phyloP scores from a whole-genome alignment of 2,329 filamentous ascomycete genomes.

The Xylariaceae sp. region DNA sequence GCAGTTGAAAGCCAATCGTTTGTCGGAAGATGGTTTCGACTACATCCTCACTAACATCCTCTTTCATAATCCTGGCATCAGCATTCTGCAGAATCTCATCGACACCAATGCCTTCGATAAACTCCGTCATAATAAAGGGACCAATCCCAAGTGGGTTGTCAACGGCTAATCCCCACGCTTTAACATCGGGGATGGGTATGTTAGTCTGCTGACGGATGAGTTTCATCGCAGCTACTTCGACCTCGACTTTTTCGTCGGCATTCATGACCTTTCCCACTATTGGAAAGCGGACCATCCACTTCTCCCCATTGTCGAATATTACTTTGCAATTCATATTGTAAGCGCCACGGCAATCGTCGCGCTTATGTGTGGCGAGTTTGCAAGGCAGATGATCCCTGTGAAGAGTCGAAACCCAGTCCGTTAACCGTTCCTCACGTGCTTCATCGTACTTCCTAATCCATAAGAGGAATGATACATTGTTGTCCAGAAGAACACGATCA shows the following conservation, averaged over 20 bases:
- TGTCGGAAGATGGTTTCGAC: conserved; percentile 13
- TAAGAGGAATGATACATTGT: conserved; percentile 11
- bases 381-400: conserved; percentile 14
- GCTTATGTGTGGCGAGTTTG: conserved; percentile 16
- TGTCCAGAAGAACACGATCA: not conserved
- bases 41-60: conserved; percentile 12
- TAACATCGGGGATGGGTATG: conserved; percentile 25
- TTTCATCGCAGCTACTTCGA: conserved; percentile 26
- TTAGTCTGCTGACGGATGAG: conserved; percentile 26
- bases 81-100: conserved; percentile 21
- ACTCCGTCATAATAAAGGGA: conserved; percentile 25
- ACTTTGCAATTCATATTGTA: conserved; percentile 19
- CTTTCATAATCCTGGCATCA: conserved; percentile 16
- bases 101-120: conserved; percentile 24
- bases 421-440: conserved; percentile 11
- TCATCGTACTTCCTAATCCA: conserved; percentile 11
- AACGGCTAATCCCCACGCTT: conserved; percentile 27
- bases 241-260: conserved; percentile 28
- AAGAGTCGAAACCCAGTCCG: conserved; percentile 15
- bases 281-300: conserved; percentile 27
- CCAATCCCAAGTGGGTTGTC: conserved; percentile 28
- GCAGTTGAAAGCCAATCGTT: conserved; percentile 16
- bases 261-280: conserved; percentile 22
- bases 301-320: conserved; percentile 21
- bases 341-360: conserved; percentile 11